Percentiles rank a stretch among this genome's conserved stretches.
phyloP scores from a whole-genome alignment of 2,329 filamentous ascomycete genomes.

The Erysiphe pulchra region DNA sequence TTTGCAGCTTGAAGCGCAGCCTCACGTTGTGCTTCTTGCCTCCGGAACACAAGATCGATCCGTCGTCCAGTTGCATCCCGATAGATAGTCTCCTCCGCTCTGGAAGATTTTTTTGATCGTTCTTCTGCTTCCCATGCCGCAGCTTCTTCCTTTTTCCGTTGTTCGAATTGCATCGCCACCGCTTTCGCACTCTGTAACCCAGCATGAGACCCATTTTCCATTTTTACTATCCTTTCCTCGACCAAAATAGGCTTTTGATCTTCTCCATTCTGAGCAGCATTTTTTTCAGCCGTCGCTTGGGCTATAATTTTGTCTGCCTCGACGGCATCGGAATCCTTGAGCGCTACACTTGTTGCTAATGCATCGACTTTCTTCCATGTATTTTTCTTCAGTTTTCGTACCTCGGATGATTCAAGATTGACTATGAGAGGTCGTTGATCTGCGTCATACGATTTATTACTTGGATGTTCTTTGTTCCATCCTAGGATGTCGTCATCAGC shows the following conservation, averaged over 20 bases:
- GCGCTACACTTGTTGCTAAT: constrained; percentile 12
- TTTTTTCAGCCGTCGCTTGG: constrained; percentile 40
- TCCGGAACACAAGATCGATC: constrained; percentile 76
- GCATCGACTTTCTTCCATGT: constrained; percentile 48
- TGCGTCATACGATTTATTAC: constrained; percentile 17
- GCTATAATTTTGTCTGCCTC: constrained; percentile 60
- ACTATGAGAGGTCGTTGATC: constrained; percentile 26
- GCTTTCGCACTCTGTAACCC: constrained; percentile 67
- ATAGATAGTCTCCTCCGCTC: constrained; percentile 64
- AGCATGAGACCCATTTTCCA: constrained; percentile 71
- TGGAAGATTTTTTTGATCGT: constrained; percentile 16
- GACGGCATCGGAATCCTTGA: constrained; percentile 21
- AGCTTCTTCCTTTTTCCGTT: constrained; percentile 39
- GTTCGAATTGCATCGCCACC: constrained; percentile 42
- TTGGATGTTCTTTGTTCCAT: constrained; percentile 14
- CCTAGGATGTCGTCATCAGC: constrained; percentile 32
- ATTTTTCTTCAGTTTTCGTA: constrained; percentile 53
- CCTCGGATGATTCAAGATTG: constrained; percentile 25
- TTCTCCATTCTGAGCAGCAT: constrained; percentile 23
- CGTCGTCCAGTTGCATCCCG: constrained; percentile 85
- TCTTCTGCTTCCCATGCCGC: constrained; percentile 21
- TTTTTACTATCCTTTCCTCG: constrained; percentile 32
- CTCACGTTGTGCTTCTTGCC: constrained; percentile 61
- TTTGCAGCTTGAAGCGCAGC: constrained; percentile 43
- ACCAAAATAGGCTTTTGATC: constrained; percentile 23